Conservation (phyloP, 495 filamentous ascomycete species). For the Corynascus novoguineensis region DNA sequence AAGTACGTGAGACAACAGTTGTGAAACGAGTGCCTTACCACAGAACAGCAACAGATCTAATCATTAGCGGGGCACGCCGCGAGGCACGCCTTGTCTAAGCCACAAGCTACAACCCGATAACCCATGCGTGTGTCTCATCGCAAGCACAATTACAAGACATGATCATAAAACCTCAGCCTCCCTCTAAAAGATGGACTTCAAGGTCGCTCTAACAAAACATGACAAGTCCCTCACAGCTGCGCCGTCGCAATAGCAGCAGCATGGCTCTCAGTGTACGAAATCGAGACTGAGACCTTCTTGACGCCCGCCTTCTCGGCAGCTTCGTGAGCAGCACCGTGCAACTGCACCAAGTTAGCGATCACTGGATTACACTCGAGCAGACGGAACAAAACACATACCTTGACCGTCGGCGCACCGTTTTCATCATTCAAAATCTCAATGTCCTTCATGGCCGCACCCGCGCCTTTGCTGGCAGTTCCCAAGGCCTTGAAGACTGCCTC, state of each 20-base stretch:
- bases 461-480: conserved; percentile 81
- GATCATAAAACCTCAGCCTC: conserved; percentile 1
- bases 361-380: conserved; percentile 1
- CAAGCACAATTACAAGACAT: conserved; percentile 6
- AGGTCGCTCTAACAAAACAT: neutral
- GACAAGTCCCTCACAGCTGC: conserved; percentile 22
- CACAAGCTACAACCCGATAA: neutral
- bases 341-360: conserved; percentile 49
- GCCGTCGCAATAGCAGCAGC: conserved; percentile 77
- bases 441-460: conserved; percentile 82
- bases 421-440: conserved; percentile 85
- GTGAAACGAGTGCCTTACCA: neutral
- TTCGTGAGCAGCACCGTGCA: conserved; percentile 74
- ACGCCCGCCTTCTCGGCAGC: conserved; percentile 80
- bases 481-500: conserved; percentile 98
- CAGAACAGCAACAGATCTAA: neutral
- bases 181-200: neutral
- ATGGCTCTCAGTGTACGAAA: conserved; percentile 88
- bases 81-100: neutral
- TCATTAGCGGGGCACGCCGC: neutral
- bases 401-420: conserved; percentile 75
- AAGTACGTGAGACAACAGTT: neutral
- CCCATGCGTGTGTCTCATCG: no score
- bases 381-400: conserved; percentile 53
- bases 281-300: conserved; percentile 82